Evolutionary conservation across 176 grass and related monocot species (phyloP), one percentile per base, ranked within the genome.

Genomic region (Typha latifolia): DNA sequence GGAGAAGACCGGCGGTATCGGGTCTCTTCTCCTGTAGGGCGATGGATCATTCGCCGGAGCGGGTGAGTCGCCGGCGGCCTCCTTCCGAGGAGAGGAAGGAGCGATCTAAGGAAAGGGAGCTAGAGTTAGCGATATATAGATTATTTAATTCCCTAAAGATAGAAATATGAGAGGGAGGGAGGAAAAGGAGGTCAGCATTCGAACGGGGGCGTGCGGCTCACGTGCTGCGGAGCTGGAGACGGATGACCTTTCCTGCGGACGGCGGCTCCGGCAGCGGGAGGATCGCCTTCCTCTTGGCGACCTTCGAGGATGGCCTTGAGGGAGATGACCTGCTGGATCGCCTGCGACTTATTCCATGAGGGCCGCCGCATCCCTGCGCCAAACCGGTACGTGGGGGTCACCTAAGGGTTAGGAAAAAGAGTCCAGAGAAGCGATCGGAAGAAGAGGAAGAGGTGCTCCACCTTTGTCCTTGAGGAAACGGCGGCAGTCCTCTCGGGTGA

Each of bases 291-390:
- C 20, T 61, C 76, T 1, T 57, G 76, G 19, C 76, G 70, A 16
- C 81, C 81, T 68, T 84, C 81, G 43, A 69, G 64, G 48, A 84
- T 75, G 3, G 66, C 71, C 70, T 84, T 84, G 49, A 84, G 81
- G 1, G 81, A 84, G 70, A 84, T 74, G 48, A 78, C 81, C 66
- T 84, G 81, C 70, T 84, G 81, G 66, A 84, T 84, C 47, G 74
- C 81, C 56, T 84, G 81, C 56, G 81, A 84, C 57, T 84, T 84
- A 76, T 84, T 84, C 81, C 81, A 84, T 14, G 81, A 84, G 18
- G 81, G 81, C 22, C 81, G 75, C 55, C 81, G 61, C 81, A 84
- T 84, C 48, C 81, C 81, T 84, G 66, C 70, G 62, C 27, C 27
- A 9, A 31, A 56, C 37, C 8, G 29, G 29, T 29, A 66, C 48